Evolutionary conservation across 179 eudicot genomes (phyloP), one percentile per base, ranked within the genome.

Genomic region (Camellia oleifera): DNA sequence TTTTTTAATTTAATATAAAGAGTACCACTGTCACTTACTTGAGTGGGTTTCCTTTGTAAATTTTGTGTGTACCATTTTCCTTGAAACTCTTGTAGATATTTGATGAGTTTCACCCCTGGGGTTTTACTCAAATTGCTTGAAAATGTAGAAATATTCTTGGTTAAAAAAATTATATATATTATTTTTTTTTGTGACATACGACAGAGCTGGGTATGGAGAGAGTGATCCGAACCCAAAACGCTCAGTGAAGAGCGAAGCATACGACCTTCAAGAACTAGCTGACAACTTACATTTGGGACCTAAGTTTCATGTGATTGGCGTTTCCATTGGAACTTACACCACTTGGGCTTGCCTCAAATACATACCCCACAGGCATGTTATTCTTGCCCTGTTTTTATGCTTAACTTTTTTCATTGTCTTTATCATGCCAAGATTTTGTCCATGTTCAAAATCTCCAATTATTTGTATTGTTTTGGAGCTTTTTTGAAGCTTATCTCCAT

Each of bases 151-250:
- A 32, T 32, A 32, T 32, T 32, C 1, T 32, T 32, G 40, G 40
- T 32, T 32, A 32, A 32, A 32, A 32, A 32, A 32, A 32, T 32
- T 32, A 32, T 32, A 32, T 32, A 32, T 32, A 32, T 32, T 32
- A 32, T 32, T 32, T 32, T 32, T 0, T 32, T 26, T 88, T 6
- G 63, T 90, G 17, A 68, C 83, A 20, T 88, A 79, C 52, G 93
- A 88, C 65, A 80, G 93, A 82, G 85, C 93, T 5, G 93, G 93
- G 23, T 90, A 90, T 76, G 93, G 93, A 23, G 93, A 90, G 42
- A 90, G 93, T 71, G 90, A 88, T 78, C 90, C 93, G 66, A 75
- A 86, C 72, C 88, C 91, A 50, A 62, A 60, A 6, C 80, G 89
- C 10, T 79, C 91, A 32, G 87, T 87, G 71, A 88, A 88, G 77